Conservation (phyloP, 495 filamentous ascomycete species). For the Jackrogersella minutella region DNA sequence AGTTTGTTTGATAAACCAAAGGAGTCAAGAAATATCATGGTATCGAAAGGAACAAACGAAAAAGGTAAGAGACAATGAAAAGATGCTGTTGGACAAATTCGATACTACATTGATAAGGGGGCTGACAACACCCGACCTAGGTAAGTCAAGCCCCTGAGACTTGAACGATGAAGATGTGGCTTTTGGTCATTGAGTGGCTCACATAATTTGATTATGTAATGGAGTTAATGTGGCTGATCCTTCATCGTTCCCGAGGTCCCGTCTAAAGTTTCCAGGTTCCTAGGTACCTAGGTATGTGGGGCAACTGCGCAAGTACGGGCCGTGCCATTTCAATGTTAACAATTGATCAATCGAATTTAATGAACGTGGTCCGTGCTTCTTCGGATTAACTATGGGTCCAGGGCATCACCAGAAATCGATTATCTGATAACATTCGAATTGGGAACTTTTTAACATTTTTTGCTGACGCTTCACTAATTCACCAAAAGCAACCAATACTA, state of each 20-base stretch:
- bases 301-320: too few species aligned
- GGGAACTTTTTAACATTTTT: conserved; percentile 14
- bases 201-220: neutral
- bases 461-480: neutral
- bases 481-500: neutral
- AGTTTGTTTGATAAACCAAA: neutral
- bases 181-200: neutral
- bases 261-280: too few species aligned
- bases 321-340: too few species aligned
- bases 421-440: conserved; percentile 19
- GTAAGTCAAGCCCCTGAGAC: conserved; percentile 1
- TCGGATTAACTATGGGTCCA: conserved; percentile 28
- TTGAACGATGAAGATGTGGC: conserved; percentile 9
- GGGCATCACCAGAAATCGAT: conserved; percentile 7
- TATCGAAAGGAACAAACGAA: neutral
- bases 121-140: too few species aligned
- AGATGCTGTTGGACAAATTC: neutral
- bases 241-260: too few species aligned
- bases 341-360: too few species aligned
- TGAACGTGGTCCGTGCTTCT: neutral
- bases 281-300: too few species aligned
- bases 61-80: neutral
- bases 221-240: conserved; percentile 1
- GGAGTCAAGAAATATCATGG: conserved; percentile 3
- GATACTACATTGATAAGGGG: neutral